Evolutionary conservation across 805 yeast species (phyloP), one percentile per base, ranked within the genome.

Genomic region (Debaryomyces tyrocola): DNA sequence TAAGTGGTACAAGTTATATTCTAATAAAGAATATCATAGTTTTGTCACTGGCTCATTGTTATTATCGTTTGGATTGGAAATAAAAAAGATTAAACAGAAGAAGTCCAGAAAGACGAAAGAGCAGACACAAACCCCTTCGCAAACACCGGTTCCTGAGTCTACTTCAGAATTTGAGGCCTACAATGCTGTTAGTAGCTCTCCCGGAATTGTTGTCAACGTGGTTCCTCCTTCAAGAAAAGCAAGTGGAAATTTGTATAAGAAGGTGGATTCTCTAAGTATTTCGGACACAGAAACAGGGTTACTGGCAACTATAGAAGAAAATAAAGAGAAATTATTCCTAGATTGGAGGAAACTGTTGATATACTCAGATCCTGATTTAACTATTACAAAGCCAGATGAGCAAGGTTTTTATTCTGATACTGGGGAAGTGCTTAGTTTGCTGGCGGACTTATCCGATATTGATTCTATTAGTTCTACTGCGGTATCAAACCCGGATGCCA

Each of bases 31-130:
- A 0, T 60, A 71, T 44, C 69, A 70, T 33, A 59, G 72, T 11
- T 79, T 67, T 54, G 76, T 77, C 10, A 75, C 81, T 1, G 83
- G 83, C 0, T 73, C 80, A 0, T 45, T 79, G 11, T 59, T 75
- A 18, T 42, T 75, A 8, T 71, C 75, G 31, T 70, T 77, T 47
- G 77, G 73, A 45, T 51, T 78, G 41, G 52, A 57, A 8, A 57
- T 64, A 4, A 60, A 59, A 33, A 47, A 42, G 33, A 45, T 52
- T 28, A 49, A 46, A 33, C 39, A 33, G 12, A 51, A 41, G 41
- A 28, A 37, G 24, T 14, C 29, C 45, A 15, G 34, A 10, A 28
- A 40, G 29, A 29, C 20, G 18, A 35, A 45, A 36, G 44, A 21
- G 7, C 33, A 20, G 29, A 15, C 17, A 14, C 28, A 36, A 4